Conservation (phyloP, 1,284 basidiomycete genomes). For the Marasmius sp. region DNA sequence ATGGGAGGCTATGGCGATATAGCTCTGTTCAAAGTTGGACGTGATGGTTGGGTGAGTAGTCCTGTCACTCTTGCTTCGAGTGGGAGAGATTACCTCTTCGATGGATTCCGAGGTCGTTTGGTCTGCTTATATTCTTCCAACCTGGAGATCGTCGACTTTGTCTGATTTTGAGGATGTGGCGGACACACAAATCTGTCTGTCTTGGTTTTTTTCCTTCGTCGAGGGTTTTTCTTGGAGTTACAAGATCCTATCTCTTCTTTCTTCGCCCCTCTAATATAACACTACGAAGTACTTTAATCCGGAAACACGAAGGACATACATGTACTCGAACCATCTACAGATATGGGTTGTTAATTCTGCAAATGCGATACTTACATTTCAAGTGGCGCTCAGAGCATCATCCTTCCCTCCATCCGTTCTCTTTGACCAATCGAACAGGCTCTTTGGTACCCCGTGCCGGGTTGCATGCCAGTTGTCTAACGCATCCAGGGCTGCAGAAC, state of each 20-base stretch:
- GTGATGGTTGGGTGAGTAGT: background rate
- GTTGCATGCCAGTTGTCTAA: conserved; percentile 59
- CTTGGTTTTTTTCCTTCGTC: no score
- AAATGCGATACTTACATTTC: background rate
- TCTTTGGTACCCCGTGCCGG: conserved; percentile 14
- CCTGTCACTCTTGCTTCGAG: background rate
- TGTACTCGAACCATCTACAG: no score
- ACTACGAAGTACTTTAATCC: no score
- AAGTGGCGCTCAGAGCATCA: background rate
- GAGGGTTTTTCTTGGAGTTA: no score
- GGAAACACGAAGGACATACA: no score
- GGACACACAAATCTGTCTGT: no score
- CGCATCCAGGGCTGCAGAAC: conserved; percentile 64
- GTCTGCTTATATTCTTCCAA: background rate
- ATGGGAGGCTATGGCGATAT: background rate
- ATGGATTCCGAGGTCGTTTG: background rate
- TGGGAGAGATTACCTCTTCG: background rate
- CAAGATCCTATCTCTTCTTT: no score
- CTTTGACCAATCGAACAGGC: conserved; percentile 45
- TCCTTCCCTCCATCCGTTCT: conserved; percentile 26
- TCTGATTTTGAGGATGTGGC: background rate
- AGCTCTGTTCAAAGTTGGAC: background rate
- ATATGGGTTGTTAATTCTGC: no score
- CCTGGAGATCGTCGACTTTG: background rate
- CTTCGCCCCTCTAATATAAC: no score